Evolutionary conservation across 805 yeast species (phyloP).

Genomic region (Kodamaea lidongshanica): DNA sequence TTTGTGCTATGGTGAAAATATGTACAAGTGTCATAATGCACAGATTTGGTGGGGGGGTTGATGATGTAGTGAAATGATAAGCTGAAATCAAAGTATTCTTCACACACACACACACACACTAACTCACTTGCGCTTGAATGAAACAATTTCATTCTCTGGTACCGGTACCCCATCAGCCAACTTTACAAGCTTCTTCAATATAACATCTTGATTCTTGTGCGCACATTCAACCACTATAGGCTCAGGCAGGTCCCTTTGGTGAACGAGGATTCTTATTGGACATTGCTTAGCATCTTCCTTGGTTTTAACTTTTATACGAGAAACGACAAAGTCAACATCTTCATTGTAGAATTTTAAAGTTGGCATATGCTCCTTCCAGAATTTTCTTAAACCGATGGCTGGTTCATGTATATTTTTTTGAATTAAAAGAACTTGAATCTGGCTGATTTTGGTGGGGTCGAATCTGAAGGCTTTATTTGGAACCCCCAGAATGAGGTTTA

Average conservation of each 20-base stretch:
- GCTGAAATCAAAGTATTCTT: too few species aligned
- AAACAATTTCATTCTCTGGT: constrained; percentile 6
- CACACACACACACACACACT: too few species aligned
- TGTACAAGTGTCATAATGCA: constrained; percentile 9
- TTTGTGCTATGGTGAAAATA: constrained; percentile 10
- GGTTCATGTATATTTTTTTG: constrained; percentile 40
- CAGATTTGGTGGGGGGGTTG: neutral
- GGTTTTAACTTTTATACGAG: constrained; percentile 42
- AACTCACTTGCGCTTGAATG: neutral
- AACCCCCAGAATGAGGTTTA: constrained; percentile 48
- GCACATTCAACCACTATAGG: constrained; percentile 48
- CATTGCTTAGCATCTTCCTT: constrained; percentile 38
- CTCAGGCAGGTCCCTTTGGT: constrained; percentile 29
- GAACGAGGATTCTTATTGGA: constrained; percentile 43
- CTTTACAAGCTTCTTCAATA: constrained; percentile 50
- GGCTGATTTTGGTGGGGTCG: constrained; percentile 19
- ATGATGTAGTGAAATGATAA: neutral
- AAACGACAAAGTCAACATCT: constrained; percentile 53
- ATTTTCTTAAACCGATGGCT: constrained; percentile 62
- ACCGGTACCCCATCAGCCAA: constrained; percentile 48
- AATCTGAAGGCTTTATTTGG: constrained; percentile 32
- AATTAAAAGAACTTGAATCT: constrained; percentile 47
- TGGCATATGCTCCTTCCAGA: constrained; percentile 72
- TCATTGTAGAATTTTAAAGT: constrained; percentile 81
- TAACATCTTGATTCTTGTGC: constrained; percentile 42